phyloP scores from a whole-genome alignment of 2,329 filamentous ascomycete genomes.

The Penicillium sp. region DNA sequence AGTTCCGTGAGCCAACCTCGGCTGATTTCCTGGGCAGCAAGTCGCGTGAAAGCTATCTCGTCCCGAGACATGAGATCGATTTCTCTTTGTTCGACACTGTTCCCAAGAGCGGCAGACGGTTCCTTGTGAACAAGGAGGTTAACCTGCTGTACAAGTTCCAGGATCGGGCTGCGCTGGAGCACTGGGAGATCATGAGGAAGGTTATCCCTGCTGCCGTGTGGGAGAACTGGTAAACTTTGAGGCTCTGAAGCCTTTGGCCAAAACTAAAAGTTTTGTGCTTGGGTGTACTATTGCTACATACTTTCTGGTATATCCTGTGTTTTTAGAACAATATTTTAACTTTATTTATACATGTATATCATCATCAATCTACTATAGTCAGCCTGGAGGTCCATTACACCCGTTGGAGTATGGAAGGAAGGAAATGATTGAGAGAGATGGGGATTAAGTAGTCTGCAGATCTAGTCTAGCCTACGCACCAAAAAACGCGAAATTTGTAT shows the following conservation, averaged over 20 bases:
- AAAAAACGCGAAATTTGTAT: not conserved
- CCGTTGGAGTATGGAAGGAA: too few species aligned
- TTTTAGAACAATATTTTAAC: not conserved
- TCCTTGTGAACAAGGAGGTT: conserved; percentile 56
- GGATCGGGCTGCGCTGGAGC: conserved; percentile 72
- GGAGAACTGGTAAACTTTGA: conserved; percentile 70
- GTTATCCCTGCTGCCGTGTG: conserved; percentile 78
- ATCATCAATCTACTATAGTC: too few species aligned
- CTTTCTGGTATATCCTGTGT: conserved; percentile 1
- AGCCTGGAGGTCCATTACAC: too few species aligned
- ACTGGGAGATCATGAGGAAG: conserved; percentile 89
- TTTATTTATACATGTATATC: not conserved
- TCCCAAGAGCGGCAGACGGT: conserved; percentile 46
- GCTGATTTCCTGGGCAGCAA: conserved; percentile 72
- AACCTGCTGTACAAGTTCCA: conserved; percentile 70
- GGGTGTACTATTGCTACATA: not conserved
- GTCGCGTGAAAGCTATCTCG: conserved; percentile 67
- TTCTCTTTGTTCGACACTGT: conserved; percentile 33
- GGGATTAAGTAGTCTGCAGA: too few species aligned
- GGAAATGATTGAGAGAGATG: too few species aligned
- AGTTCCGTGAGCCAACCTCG: conserved; percentile 65
- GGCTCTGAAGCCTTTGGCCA: not conserved
- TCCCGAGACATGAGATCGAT: conserved; percentile 71
- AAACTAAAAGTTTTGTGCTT: not conserved
- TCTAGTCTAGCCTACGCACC: not conserved